phyloP scores from a whole-genome alignment of 2,329 filamentous ascomycete species.

The Cercospora brassicicola region DNA sequence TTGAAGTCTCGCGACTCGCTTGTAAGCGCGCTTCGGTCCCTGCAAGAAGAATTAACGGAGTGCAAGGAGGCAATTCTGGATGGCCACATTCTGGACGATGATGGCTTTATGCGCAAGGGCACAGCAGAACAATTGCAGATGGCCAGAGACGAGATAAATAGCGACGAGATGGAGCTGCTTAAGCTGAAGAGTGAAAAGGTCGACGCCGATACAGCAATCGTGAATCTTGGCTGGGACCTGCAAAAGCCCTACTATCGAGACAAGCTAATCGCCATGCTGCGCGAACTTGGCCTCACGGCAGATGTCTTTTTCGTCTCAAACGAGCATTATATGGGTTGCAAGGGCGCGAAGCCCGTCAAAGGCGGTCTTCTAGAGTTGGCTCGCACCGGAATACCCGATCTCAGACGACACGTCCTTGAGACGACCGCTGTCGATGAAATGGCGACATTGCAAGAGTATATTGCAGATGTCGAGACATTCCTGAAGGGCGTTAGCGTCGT shows the following conservation, averaged over 20 bases:
- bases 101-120: background rate
- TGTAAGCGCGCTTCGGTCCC: background rate
- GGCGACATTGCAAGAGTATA: background rate
- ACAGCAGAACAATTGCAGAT: background rate
- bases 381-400: slow-evolving; percentile 27
- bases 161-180: background rate
- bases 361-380: slow-evolving; percentile 11
- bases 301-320: slow-evolving; percentile 31
- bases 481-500: background rate
- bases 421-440: background rate
- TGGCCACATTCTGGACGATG: background rate
- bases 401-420: slow-evolving; percentile 6
- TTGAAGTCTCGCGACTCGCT: background rate
- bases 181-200: background rate
- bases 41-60: background rate
- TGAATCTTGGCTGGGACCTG: slow-evolving; percentile 2
- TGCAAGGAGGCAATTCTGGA: background rate
- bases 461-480: background rate
- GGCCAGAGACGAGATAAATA: background rate
- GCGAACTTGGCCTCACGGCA: slow-evolving; percentile 2
- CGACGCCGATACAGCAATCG: background rate
- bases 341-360: slow-evolving; percentile 9
- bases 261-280: slow-evolving; percentile 10
- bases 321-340: slow-evolving; percentile 29
- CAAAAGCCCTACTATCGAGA: slow-evolving; percentile 21